phyloP scores from a whole-genome alignment of 169 alveolate species.

The Cyclospora cayetanensis region DNA sequence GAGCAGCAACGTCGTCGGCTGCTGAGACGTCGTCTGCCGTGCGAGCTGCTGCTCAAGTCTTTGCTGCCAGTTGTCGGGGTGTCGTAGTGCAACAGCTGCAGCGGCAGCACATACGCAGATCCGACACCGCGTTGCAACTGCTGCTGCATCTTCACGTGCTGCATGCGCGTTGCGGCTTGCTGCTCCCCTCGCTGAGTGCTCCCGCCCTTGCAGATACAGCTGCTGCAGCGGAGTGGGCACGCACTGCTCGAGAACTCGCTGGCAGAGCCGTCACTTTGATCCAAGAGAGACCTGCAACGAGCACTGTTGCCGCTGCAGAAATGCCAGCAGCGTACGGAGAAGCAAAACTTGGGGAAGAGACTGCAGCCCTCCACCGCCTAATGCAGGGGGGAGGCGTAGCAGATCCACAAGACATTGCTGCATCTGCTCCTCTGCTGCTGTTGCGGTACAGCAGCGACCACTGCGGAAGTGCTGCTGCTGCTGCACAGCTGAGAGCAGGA shows the following conservation, averaged over 20 bases:
- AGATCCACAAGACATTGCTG: neutral
- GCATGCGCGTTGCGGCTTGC: conserved; percentile 47
- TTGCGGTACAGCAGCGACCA: conserved; percentile 16
- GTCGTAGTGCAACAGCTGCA: conserved; percentile 46
- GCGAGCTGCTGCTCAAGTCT: neutral
- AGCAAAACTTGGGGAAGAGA: conserved; percentile 19
- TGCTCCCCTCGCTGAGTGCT: neutral
- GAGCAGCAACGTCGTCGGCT: neutral
- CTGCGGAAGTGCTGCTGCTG: conserved; percentile 33
- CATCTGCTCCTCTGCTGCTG: conserved; percentile 46
- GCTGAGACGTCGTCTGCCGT: neutral
- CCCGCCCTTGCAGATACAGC: conserved; percentile 26
- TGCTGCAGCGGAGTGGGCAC: neutral
- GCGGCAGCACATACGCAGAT: neutral
- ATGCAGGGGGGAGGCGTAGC: conserved; percentile 31
- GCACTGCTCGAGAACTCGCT: neutral
- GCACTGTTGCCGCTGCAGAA: neutral
- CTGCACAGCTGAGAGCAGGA: conserved; percentile 15
- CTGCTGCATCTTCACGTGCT: conserved; percentile 43
- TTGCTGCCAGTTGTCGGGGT: conserved; percentile 45
- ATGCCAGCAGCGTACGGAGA: neutral
- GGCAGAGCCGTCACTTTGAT: neutral
- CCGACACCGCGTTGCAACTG: neutral
- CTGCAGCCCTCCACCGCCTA: neutral
- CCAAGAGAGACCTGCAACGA: neutral